These are phyloP conservation scores for Fraxinus greggii DNA, from an alignment of 305 asterid genomes.

Conservation along the genomic window DNA sequence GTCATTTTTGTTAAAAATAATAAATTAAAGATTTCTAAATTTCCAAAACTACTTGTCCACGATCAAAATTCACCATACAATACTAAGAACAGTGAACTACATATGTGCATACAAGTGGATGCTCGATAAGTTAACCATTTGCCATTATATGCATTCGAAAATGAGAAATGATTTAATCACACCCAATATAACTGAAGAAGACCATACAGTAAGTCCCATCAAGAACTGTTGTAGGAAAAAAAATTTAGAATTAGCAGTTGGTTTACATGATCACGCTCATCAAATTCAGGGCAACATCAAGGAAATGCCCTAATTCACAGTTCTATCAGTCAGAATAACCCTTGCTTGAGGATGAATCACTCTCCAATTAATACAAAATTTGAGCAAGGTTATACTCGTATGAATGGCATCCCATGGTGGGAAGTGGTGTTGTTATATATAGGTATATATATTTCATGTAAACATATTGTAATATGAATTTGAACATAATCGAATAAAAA, in stretches of 20 bases:
- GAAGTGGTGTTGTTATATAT: background rate
- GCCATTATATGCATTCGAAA: background rate
- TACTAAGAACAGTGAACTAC: constrained; percentile 6
- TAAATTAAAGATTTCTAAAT: background rate
- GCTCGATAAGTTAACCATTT: background rate
- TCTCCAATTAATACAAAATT: constrained; percentile 3
- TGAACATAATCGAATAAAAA: background rate
- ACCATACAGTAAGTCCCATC: background rate
- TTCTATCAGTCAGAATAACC: background rate
- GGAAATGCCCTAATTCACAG: background rate
- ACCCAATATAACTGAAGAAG: background rate
- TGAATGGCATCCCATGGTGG: background rate
- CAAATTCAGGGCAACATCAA: constrained; percentile 5
- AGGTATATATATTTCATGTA: background rate
- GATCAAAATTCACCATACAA: background rate
- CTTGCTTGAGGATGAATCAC: background rate
- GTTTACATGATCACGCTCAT: constrained; percentile 14
- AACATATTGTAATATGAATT: background rate
- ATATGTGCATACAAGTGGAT: background rate
- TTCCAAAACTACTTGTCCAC: background rate
- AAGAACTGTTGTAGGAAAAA: background rate
- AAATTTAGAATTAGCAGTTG: background rate
- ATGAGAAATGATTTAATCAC: background rate
- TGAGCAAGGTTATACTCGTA: background rate
- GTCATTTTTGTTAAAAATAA: background rate